Evolutionary conservation across 495 filamentous ascomycete genomes (phyloP).

Genomic region (Aspergillus incahuasiensis): DNA sequence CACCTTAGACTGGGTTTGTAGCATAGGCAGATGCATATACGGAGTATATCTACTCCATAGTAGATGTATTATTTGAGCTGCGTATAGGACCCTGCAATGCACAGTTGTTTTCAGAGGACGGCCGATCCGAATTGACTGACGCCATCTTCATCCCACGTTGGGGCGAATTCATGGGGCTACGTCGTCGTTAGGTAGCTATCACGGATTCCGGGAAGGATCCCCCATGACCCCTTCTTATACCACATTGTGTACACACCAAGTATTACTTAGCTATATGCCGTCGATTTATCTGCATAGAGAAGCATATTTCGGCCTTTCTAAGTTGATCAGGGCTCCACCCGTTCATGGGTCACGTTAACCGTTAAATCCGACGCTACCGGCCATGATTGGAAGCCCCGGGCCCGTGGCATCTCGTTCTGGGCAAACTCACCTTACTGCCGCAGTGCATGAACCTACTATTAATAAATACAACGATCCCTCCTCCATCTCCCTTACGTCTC

Average conservation of each 20-base stretch:
- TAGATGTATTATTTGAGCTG: neutral
- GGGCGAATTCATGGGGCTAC: neutral
- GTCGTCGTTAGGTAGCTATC: constrained; percentile 1
- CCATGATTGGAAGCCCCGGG: constrained; percentile 1
- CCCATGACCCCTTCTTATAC: neutral
- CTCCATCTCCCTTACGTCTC: neutral
- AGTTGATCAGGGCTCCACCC: constrained; percentile 4
- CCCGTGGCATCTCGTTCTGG: neutral
- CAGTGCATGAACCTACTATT: constrained; percentile 12
- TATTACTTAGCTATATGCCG: neutral
- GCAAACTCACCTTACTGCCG: constrained; percentile 3
- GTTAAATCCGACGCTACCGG: constrained; percentile 6
- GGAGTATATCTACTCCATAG: neutral
- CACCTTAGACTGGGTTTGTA: neutral
- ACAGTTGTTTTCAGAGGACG: neutral
- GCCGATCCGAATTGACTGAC: neutral
- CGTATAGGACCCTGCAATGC: neutral
- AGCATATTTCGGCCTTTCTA: neutral
- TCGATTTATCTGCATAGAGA: neutral
- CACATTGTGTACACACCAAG: no score
- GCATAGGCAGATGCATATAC: neutral
- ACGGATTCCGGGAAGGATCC: neutral
- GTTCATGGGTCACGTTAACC: constrained; percentile 10
- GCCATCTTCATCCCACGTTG: neutral
- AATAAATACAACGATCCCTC: constrained; percentile 14